A percentile compares a stretch with the other conserved stretches of the same genome.
Conservation (phyloP, 805 yeast genomes). For the Saitoella complicata region DNA sequence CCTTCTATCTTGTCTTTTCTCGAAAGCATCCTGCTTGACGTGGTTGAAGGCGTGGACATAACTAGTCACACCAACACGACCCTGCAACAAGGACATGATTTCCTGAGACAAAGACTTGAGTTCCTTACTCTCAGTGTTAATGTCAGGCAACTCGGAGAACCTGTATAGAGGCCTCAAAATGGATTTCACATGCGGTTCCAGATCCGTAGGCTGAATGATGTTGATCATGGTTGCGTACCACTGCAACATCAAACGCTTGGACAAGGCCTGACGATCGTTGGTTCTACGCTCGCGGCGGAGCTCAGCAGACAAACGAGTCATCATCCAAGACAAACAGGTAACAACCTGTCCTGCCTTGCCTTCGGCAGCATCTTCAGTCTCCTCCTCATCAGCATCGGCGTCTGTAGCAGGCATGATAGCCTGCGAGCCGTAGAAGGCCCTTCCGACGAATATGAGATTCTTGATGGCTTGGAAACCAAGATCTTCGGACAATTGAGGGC, state of each 20-base stretch:
- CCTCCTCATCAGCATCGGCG: slow-evolving; percentile 29
- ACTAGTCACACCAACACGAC: slow-evolving; percentile 52
- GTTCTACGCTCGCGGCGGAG: no score
- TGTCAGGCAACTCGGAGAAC: slow-evolving; percentile 16
- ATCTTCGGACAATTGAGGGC: slow-evolving; percentile 52
- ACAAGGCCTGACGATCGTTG: no score
- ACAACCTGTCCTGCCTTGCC: neutral
- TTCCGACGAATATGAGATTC: slow-evolving; percentile 43
- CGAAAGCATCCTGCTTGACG: slow-evolving; percentile 44
- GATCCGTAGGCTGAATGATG: slow-evolving; percentile 11
- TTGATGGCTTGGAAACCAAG: slow-evolving; percentile 51
- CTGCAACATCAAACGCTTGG: neutral
- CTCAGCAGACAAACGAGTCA: no score
- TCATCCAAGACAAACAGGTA: no score
- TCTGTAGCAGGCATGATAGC: slow-evolving; percentile 45
- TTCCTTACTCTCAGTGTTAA: slow-evolving; percentile 23
- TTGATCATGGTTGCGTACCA: neutral
- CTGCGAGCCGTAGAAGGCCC: slow-evolving; percentile 41
- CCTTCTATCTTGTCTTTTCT: slow-evolving; percentile 59
- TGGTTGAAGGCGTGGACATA: slow-evolving; percentile 45
- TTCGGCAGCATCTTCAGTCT: slow-evolving; percentile 25
- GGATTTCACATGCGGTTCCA: slow-evolving; percentile 30
- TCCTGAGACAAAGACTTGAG: slow-evolving; percentile 40
- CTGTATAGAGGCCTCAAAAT: slow-evolving; percentile 39
- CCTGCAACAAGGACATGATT: slow-evolving; percentile 50